phyloP scores from a whole-genome alignment of 306 rosid species.

The Astragalus membranaceus region DNA sequence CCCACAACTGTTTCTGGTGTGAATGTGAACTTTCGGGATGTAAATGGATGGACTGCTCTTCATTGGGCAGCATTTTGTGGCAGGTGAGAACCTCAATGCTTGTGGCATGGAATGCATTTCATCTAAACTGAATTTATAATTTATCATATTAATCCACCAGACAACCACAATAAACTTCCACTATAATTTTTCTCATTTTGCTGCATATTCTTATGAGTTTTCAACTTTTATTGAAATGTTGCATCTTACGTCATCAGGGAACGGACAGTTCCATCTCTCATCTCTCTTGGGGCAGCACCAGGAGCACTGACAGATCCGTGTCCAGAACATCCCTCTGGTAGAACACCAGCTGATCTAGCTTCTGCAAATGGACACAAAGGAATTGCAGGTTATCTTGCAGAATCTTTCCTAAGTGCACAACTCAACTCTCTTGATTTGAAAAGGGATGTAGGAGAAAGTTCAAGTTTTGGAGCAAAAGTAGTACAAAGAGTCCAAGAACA shows the following conservation, averaged over 20 bases:
- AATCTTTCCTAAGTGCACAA: constrained; percentile 49
- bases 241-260: constrained; percentile 48
- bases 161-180: background rate
- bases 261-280: constrained; percentile 63
- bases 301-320: constrained; percentile 73
- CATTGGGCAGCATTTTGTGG: constrained; percentile 96
- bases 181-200: background rate
- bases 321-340: constrained; percentile 51
- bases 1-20: constrained; percentile 74
- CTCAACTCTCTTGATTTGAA: constrained; percentile 54
- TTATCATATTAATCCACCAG: background rate
- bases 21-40: constrained; percentile 78
- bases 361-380: constrained; percentile 80
- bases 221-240: constrained; percentile 18
- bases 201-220: background rate
- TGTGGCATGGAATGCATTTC: background rate
- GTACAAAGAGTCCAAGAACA: constrained; percentile 37
- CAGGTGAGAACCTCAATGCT: constrained; percentile 47
- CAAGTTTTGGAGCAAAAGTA: constrained; percentile 34
- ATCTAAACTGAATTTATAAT: background rate
- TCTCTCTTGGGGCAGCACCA: constrained; percentile 75
- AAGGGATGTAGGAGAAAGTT: constrained; percentile 32
- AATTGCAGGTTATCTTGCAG: constrained; percentile 88
- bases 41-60: constrained; percentile 90
- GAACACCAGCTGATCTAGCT: constrained; percentile 86